A percentile compares a stretch with the other conserved stretches of the same genome.
Conservation (phyloP, 2,329 filamentous ascomycete species). For the Fusarium multiceps region DNA sequence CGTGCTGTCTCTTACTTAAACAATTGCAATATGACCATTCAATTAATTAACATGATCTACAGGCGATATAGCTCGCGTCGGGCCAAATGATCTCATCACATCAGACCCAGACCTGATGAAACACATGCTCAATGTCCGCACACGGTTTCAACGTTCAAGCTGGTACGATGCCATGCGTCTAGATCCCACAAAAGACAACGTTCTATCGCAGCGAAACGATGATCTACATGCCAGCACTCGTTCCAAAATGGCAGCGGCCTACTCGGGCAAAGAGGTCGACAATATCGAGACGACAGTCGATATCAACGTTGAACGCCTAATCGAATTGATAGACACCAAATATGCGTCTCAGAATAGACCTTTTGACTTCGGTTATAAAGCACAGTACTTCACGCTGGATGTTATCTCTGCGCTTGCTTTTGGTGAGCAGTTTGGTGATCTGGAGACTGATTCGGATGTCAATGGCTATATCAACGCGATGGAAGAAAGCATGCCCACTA, state of each 20-base stretch:
- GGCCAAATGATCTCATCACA: slow-evolving; percentile 55
- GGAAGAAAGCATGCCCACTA: slow-evolving; percentile 55
- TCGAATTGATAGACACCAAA: slow-evolving; percentile 52
- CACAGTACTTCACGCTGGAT: slow-evolving; percentile 65
- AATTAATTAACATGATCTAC: not conserved
- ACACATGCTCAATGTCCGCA: slow-evolving; percentile 50
- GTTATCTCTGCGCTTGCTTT: slow-evolving; percentile 64
- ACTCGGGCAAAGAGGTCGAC: slow-evolving; percentile 64
- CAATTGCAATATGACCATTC: not conserved
- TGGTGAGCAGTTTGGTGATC: slow-evolving; percentile 59
- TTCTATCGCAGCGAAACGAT: slow-evolving; percentile 62
- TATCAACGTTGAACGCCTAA: slow-evolving; percentile 54
- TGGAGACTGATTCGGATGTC: slow-evolving; percentile 58
- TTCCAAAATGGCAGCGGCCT: slow-evolving; percentile 63
- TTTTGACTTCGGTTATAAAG: slow-evolving; percentile 58
- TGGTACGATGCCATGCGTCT: slow-evolving; percentile 64
- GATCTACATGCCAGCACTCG: slow-evolving; percentile 55
- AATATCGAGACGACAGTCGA: slow-evolving; percentile 62
- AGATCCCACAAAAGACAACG: slow-evolving; percentile 62
- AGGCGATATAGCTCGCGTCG: slow-evolving; percentile 54
- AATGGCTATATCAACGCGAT: slow-evolving; percentile 60
- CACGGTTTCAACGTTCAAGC: slow-evolving; percentile 48
- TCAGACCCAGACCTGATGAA: slow-evolving; percentile 54
- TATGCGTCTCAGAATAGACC: slow-evolving; percentile 12
- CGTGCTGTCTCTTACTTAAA: not conserved